phyloP scores from a whole-genome alignment of 2,329 filamentous ascomycete species.

The Cladophialophora exuberans region DNA sequence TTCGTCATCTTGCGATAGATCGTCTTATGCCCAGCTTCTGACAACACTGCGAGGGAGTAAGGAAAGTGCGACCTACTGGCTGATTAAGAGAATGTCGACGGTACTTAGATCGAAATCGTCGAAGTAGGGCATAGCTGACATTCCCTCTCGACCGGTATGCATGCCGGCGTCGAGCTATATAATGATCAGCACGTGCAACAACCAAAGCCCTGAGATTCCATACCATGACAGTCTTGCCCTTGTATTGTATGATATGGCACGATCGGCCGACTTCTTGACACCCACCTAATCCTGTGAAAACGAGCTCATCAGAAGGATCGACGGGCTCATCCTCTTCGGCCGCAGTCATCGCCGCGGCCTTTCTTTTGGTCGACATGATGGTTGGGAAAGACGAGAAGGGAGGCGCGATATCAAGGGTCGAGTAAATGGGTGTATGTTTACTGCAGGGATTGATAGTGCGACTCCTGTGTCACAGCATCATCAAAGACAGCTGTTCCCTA shows the following conservation, averaged over 20 bases:
- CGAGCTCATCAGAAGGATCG: constrained; percentile 89
- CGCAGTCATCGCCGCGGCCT: constrained; percentile 72
- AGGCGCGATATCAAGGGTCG: background rate
- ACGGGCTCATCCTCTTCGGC: constrained; percentile 76
- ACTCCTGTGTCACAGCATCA: background rate
- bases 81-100: constrained; percentile 94
- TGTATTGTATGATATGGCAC: constrained; percentile 98
- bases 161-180: constrained; percentile 90
- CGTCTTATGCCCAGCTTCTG: no score
- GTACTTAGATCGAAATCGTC: constrained; percentile 98
- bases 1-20: no score
- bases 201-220: constrained; percentile 34
- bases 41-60: constrained; percentile 31
- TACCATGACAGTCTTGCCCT: constrained; percentile 99
- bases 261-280: constrained; percentile 97
- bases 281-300: constrained; percentile 90
- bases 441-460: no score
- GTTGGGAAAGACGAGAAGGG: background rate
- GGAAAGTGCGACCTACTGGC: constrained; percentile 77
- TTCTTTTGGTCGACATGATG: constrained; percentile 89
- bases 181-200: constrained; percentile 14
- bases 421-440: no score
- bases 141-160: constrained; percentile 81
- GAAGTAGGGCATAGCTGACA: constrained; percentile 93
- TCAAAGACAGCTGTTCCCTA: background rate